Base-by-base conservation (phyloP, 495 filamentous ascomycete species). In the Trichoderma erinaceum region DNA sequence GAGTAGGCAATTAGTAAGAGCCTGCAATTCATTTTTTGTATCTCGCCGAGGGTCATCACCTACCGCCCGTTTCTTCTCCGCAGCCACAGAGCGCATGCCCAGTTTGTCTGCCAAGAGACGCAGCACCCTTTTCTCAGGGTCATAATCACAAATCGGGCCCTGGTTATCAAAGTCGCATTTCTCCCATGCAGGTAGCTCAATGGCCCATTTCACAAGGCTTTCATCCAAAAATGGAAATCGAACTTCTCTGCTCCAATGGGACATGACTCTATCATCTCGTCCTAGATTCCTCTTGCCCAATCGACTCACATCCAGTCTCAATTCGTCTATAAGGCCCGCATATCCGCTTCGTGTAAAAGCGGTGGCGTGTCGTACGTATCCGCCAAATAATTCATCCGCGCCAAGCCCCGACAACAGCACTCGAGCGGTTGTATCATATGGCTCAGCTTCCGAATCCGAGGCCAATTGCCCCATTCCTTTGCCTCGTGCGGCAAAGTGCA, bases 181-280 rank as follows among this genome's bases (percentile, higher is more conserved):
- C 72, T 90, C 86, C 88, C 86, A 92, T 0, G 93, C 87, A 0
- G 91, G 88, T 18, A 81, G 78, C 23, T 77, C 81, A 63, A 97
- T 80, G 23, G 91, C 91, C 88, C 93, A 97, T 27, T 78, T 81
- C 5, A 99, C 85, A 29, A 99, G 83, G 0, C 86, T 81, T 76
- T 98, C 95, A 69, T 98, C 95, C 5, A 98, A 81, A 73, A 85
- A 99, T 2, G 96, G 95, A 75, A 92, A 97, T n/a, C 95, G 83
- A 27, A 89, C 89, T 77, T 99, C 95, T 65, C 90, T 89, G 23
- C 91, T 89, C 92, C 93, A 97, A 72, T 96, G 84, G 0, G 91
- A 86, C 71, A 96, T 92, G 16, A 94, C 90, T 18, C 95, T 85
- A 73, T 99, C 95, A 73, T 99, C 95, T 15, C 96, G 85, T 11